These are phyloP conservation scores for Kwoniella shivajii DNA, from an alignment of 1,284 basidiomycete species.

Conservation along the genomic window DNA sequence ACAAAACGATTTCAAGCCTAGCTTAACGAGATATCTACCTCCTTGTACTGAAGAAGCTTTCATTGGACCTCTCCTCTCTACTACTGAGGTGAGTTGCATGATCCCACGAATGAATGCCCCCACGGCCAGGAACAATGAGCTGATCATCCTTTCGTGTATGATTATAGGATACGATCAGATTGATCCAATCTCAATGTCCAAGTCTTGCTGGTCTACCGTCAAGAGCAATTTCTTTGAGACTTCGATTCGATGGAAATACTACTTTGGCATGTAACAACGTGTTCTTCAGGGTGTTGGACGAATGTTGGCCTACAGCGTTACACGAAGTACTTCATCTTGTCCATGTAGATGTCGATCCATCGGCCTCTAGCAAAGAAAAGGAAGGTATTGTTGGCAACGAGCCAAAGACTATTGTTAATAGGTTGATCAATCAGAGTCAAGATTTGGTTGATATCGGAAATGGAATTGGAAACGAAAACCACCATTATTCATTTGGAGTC, in stretches of 20 bases:
- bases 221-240: conserved; percentile 85
- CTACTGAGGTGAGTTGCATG: conserved; percentile 11
- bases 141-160: not conserved
- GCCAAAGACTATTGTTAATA: no score
- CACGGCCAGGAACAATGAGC: not conserved
- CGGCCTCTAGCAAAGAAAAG: no score
- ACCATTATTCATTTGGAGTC: not conserved
- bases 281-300: conserved; percentile 23
- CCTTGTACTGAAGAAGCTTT: conserved; percentile 20
- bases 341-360: conserved; percentile 8
- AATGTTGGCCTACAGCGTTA: conserved; percentile 29
- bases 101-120: no score
- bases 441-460: no score
- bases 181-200: conserved; percentile 28
- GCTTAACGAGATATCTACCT: conserved; percentile 13
- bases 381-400: no score
- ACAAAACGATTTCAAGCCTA: no score
- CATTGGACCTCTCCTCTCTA: conserved; percentile 18
- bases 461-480: no score
- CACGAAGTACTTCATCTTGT: conserved; percentile 22
- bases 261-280: conserved; percentile 15
- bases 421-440: no score
- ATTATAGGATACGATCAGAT: conserved; percentile 21
- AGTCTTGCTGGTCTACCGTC: conserved; percentile 62
- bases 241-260: conserved; percentile 71